Percentiles rank a stretch among this genome's conserved stretches.
These are phyloP conservation scores for Starmerella kuoi DNA, from an alignment of 805 yeast species.

Conservation along the genomic window DNA sequence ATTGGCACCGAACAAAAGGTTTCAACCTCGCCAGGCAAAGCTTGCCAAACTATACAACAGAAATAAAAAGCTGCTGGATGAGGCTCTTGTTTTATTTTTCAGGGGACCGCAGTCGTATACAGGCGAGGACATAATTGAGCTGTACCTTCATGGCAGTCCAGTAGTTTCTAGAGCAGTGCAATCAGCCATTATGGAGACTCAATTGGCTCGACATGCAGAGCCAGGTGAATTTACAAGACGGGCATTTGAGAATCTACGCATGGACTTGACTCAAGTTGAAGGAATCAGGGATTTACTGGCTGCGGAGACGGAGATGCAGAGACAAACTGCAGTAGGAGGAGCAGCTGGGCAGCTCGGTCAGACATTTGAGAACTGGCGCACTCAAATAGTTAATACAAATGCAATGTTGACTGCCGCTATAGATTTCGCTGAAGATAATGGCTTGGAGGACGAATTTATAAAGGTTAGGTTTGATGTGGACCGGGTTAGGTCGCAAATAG, in stretches of 20 bases:
- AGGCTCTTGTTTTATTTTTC: slow-evolving; percentile 61
- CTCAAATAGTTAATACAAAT: slow-evolving; percentile 46
- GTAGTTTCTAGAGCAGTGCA: slow-evolving; percentile 68
- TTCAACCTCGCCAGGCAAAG: slow-evolving; percentile 43
- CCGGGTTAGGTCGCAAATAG: slow-evolving; percentile 38
- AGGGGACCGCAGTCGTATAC: slow-evolving; percentile 69
- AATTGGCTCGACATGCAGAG: slow-evolving; percentile 65
- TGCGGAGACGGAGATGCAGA: slow-evolving; percentile 85
- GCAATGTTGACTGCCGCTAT: slow-evolving; percentile 78
- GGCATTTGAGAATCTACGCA: slow-evolving; percentile 71
- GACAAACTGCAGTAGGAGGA: slow-evolving; percentile 60
- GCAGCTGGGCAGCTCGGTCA: slow-evolving; percentile 55
- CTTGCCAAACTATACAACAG: slow-evolving; percentile 42
- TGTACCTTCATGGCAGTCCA: slow-evolving; percentile 90
- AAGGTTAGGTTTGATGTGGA: slow-evolving; percentile 1
- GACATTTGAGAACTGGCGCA: slow-evolving; percentile 55
- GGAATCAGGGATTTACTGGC: slow-evolving; percentile 80
- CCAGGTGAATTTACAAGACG: slow-evolving; percentile 85
- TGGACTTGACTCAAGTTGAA: slow-evolving; percentile 82
- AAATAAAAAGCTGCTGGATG: slow-evolving; percentile 45
- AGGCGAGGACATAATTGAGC: slow-evolving; percentile 80
- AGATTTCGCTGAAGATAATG: slow-evolving; percentile 92
- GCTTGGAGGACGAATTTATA: slow-evolving; percentile 36
- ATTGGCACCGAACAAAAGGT: slow-evolving; percentile 25
- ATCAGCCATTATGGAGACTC: slow-evolving; percentile 37